Conservation (phyloP, 352 stramenopile species). For the Pythium folliculosum region DNA sequence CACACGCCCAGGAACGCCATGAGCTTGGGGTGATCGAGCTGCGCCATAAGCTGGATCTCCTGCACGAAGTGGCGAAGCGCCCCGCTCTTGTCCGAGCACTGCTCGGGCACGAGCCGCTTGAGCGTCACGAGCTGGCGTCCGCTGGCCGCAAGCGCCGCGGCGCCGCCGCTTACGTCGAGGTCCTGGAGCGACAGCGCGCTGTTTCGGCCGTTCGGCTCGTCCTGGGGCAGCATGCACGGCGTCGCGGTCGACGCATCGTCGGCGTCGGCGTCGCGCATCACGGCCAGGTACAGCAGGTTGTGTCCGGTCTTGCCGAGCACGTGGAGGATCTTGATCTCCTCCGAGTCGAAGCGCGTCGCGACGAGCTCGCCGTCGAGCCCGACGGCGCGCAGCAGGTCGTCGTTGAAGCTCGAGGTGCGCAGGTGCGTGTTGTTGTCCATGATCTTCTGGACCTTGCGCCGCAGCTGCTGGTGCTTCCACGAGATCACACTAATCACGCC, state of each 20-base stretch:
- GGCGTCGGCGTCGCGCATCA: conserved; percentile 30
- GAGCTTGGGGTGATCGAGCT: conserved; percentile 77
- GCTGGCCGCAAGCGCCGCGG: not conserved
- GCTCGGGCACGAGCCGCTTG: conserved; percentile 69
- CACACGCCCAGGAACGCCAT: conserved; percentile 69
- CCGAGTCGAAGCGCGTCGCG: conserved; percentile 26
- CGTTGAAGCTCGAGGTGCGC: conserved; percentile 21
- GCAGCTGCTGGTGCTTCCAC: conserved; percentile 36
- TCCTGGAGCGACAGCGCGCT: conserved; percentile 16
- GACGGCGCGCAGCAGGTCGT: conserved; percentile 21
- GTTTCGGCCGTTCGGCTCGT: conserved; percentile 4
- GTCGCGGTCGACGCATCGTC: not conserved
- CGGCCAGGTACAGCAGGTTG: conserved; percentile 64
- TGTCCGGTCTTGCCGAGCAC: conserved; percentile 63
- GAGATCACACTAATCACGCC: conserved; percentile 29
- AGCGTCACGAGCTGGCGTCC: conserved; percentile 58
- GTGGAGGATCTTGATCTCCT: conserved; percentile 70
- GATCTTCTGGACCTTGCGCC: conserved; percentile 21
- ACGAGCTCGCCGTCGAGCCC: conserved; percentile 27
- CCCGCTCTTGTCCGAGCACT: conserved; percentile 40
- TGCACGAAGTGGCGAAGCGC: conserved; percentile 60
- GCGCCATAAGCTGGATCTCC: conserved; percentile 72
- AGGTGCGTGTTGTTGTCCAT: conserved; percentile 12
- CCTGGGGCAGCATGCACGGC: not conserved
- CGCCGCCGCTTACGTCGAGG: conserved; percentile 5